Evolutionary conservation across 2,329 filamentous ascomycete genomes (phyloP).

Genomic region (Apiospora saccharicola): DNA sequence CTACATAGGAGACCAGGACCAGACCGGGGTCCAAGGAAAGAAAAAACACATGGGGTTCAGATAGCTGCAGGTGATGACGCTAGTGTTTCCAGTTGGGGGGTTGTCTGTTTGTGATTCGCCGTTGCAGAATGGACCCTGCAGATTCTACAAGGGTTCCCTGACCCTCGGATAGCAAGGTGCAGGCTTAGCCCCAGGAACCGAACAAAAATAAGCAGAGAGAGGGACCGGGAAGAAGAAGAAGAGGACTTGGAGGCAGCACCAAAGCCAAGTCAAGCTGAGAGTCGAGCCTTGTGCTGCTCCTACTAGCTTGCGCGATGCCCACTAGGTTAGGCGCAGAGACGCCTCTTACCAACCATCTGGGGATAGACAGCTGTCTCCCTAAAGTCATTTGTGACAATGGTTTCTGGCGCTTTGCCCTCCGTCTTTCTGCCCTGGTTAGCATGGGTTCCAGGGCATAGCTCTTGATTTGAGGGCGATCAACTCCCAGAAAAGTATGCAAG

Average conservation of each 20-base stretch:
- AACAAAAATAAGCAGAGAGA: background rate
- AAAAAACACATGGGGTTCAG: background rate
- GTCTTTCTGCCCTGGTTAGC: background rate
- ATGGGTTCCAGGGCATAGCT: background rate
- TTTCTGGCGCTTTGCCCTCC: background rate
- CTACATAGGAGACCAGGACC: background rate
- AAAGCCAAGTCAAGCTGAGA: background rate
- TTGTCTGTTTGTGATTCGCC: slow-evolving; percentile 39
- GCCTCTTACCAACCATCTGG: background rate
- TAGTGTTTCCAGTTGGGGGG: slow-evolving; percentile 47
- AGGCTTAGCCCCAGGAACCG: slow-evolving; percentile 10
- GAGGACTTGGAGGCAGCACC: no score
- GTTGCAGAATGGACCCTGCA: slow-evolving; percentile 25
- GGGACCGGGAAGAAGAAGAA: background rate
- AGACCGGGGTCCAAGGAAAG: background rate
- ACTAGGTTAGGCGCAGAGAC: no score
- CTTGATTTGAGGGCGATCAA: background rate
- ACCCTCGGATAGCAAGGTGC: background rate
- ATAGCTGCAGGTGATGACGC: slow-evolving; percentile 40
- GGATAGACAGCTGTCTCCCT: background rate
- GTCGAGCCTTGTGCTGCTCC: no score
- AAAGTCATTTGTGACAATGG: background rate
- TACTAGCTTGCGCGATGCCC: no score
- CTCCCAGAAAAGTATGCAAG: background rate
- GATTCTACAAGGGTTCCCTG: background rate